A percentile compares a stretch with the other conserved stretches of the same genome.
Conservation (phyloP, 495 filamentous ascomycete genomes). For the Neurospora sublineolata region DNA sequence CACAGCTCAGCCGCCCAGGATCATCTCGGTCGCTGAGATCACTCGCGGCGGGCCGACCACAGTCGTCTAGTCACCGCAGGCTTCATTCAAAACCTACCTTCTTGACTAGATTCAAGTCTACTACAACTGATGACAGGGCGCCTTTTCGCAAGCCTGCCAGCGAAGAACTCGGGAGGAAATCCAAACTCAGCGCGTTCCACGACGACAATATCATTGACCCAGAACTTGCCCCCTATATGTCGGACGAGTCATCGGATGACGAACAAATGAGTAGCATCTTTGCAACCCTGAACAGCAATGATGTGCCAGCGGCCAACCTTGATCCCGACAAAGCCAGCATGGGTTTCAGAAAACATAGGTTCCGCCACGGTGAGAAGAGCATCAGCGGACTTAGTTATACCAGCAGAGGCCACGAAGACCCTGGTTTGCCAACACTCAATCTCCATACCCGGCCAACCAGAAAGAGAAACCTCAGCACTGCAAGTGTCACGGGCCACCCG, state of each 20-base stretch:
- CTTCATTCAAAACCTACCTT: slow-evolving; percentile 80
- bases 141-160: slow-evolving; percentile 76
- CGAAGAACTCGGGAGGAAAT: slow-evolving; percentile 47
- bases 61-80: slow-evolving; percentile 69
- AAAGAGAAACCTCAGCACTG: slow-evolving; percentile 68
- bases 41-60: slow-evolving; percentile 50
- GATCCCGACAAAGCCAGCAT: slow-evolving; percentile 40
- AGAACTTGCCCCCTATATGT: slow-evolving; percentile 88
- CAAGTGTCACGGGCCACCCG: slow-evolving; percentile 53
- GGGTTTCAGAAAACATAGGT: slow-evolving; percentile 57
- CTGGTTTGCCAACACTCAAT: slow-evolving; percentile 24
- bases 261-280: slow-evolving; percentile 83
- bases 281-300: slow-evolving; percentile 48
- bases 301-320: slow-evolving; percentile 29
- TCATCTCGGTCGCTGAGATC: slow-evolving; percentile 91
- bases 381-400: slow-evolving; percentile 48
- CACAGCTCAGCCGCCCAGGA: slow-evolving; percentile 63
- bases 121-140: slow-evolving; percentile 51
- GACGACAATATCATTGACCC: slow-evolving; percentile 98
- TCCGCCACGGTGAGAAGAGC: slow-evolving; percentile 60
- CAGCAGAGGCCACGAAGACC: slow-evolving; percentile 40
- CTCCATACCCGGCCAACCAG: slow-evolving; percentile 48
- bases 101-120: slow-evolving; percentile 45
- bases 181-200: slow-evolving; percentile 81
- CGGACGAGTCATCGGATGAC: slow-evolving; percentile 85